A percentile compares a stretch with the other conserved stretches of the same genome.
Evolutionary conservation across 106 monocot species (phyloP).

Genomic region (Amphibolis antarctica): DNA sequence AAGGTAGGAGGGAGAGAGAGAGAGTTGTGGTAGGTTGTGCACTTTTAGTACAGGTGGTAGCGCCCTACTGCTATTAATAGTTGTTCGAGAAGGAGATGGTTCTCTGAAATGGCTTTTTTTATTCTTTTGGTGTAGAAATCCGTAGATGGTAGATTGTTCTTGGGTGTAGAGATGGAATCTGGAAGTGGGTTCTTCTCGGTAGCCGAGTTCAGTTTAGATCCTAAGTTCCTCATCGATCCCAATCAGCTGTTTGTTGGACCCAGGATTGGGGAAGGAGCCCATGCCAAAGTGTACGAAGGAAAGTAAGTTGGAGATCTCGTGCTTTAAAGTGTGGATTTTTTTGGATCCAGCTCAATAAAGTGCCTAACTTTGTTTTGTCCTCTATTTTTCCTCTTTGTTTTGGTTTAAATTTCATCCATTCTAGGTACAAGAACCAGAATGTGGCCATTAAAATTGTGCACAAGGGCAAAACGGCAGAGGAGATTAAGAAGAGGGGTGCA

Average conservation of each 20-base stretch:
- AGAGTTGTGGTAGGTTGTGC: background rate
- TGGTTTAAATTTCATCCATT: background rate
- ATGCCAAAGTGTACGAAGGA: slow-evolving; percentile 90
- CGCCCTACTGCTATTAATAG: background rate
- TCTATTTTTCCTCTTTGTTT: background rate
- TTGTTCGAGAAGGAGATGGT: background rate
- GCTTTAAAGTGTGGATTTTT: background rate
- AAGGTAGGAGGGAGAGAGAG: background rate
- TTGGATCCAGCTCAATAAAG: background rate
- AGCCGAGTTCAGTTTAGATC: slow-evolving; percentile 41
- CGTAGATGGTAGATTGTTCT: slow-evolving; percentile 3
- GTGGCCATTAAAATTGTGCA: slow-evolving; percentile 92
- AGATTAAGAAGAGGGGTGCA: slow-evolving; percentile 56
- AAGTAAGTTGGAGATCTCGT: slow-evolving; percentile 39
- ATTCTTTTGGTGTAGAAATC: background rate
- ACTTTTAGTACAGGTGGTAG: background rate
- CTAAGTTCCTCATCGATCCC: slow-evolving; percentile 81
- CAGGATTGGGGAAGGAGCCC: slow-evolving; percentile 84
- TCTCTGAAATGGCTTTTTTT: background rate
- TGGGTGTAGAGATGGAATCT: slow-evolving; percentile 36
- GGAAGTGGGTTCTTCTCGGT: slow-evolving; percentile 39
- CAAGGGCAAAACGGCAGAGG: slow-evolving; percentile 66
- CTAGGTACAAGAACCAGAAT: slow-evolving; percentile 91
- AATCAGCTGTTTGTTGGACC: slow-evolving; percentile 85
- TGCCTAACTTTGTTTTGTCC: background rate